Evolutionary conservation across 345 rosid species (phyloP), one percentile per base, ranked within the genome.

Genomic region (Euphorbia pulcherrima): DNA sequence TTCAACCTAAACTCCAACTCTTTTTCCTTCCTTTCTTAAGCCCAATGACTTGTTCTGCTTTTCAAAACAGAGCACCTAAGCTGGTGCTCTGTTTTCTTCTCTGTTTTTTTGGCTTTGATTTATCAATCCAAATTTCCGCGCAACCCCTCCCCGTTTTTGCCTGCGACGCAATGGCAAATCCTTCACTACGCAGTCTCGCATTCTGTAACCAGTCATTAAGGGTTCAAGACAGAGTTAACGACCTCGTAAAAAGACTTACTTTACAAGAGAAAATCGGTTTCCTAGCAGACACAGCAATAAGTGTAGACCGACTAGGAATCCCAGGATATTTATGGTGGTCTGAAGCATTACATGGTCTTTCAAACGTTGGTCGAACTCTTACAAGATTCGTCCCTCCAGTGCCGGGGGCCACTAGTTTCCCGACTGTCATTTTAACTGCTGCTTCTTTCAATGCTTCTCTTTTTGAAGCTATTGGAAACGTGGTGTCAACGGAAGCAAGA

Each of bases 281-380:
- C 76, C 60, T 91, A 72, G 87, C 81, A 73, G 65, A 75, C 62
- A 35, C 17, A n/a, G 85, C 96, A 1, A 83, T 80, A 21, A 84
- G 83, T 29, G 96, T 94, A 70, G 72, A 75, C 24, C 66, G 88
- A 12, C 90, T 94, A 2, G 97, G 99, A 53, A 85, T 91, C 41
- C 99, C 99, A 1, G 76, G 68, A 54, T 94, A 91, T 60, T 84
- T 84, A 73, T 94, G 99, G 99, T 89, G 96, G 96, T 89, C 96
- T 0, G 98, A 93, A 83, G 98, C 97, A 35, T 74, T 90, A 68
- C 98, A 93, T 39, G 98, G 99, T 30, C 95, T 91, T 41, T 91
- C 97, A n/a, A 54, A 89, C 68, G 77, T 79, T 17, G 99, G 97
- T 6, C 90, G 85, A n/a, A n/a, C 87, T 0, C 95, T 92, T 1